Evolutionary conservation across 179 eudicot species (phyloP).

Genomic region (Silene vulgaris): DNA sequence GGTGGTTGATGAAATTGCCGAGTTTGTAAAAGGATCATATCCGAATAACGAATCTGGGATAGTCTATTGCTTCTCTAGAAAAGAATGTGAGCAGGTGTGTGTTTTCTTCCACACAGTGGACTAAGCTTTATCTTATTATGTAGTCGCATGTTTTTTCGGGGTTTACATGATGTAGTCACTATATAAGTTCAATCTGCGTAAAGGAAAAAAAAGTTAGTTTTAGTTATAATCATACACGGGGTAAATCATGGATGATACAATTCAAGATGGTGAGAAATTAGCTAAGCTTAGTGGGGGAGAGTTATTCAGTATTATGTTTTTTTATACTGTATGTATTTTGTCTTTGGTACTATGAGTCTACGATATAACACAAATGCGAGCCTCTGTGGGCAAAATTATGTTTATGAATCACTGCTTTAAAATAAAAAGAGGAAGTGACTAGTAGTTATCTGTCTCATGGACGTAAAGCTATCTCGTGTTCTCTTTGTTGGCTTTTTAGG

Average conservation of each 20-base stretch:
- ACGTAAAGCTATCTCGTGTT: too few species aligned
- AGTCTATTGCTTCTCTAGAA: conserved; percentile 89
- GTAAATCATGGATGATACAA: neutral
- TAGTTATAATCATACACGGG: neutral
- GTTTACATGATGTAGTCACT: neutral
- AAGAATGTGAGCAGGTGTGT: conserved; percentile 92
- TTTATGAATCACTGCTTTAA: too few species aligned
- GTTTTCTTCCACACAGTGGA: neutral
- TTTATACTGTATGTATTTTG: too few species aligned
- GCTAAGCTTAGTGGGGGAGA: neutral
- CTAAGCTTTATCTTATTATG: neutral
- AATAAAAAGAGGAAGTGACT: too few species aligned
- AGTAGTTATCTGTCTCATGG: too few species aligned
- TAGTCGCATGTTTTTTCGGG: neutral
- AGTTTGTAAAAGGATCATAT: conserved; percentile 67
- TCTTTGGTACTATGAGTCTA: too few species aligned
- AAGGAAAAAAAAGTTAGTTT: neutral
- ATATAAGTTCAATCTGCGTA: neutral
- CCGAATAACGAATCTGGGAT: conserved; percentile 94
- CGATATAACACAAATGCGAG: too few species aligned
- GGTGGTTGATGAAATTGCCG: conserved; percentile 81
- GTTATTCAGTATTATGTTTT: too few species aligned
- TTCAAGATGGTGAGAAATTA: neutral
- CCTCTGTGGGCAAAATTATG: too few species aligned
- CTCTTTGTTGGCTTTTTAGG: too few species aligned